phyloP scores from a whole-genome alignment of 805 yeast genomes.

The Metschnikowia noctiluminum region DNA sequence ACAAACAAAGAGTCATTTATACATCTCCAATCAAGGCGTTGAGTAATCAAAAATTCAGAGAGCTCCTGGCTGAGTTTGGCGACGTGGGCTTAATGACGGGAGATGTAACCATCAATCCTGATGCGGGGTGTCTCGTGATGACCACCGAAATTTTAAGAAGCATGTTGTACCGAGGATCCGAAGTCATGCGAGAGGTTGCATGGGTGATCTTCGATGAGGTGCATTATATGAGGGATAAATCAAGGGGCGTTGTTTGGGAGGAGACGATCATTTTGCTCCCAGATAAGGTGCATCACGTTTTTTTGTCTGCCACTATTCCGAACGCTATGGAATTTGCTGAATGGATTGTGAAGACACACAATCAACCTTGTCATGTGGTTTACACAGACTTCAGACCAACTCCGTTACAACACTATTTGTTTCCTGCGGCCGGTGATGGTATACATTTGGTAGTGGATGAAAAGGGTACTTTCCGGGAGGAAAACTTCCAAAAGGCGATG shows the following conservation, averaged over 20 bases:
- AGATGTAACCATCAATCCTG: slow-evolving; percentile 97
- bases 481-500: slow-evolving; percentile 98
- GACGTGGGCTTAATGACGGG: slow-evolving; percentile 99
- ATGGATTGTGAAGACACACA: slow-evolving; percentile 94
- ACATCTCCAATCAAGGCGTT: slow-evolving; percentile 95
- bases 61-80: slow-evolving; percentile 85
- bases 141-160: slow-evolving; percentile 96
- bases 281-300: slow-evolving; percentile 91
- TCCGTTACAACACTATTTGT: slow-evolving; percentile 93
- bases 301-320: slow-evolving; percentile 94
- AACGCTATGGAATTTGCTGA: slow-evolving; percentile 98
- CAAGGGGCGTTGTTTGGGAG: slow-evolving; percentile 99
- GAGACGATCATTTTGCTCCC: slow-evolving; percentile 95
- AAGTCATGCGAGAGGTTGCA: slow-evolving; percentile 97
- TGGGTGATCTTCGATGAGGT: slow-evolving; percentile 99
- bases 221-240: slow-evolving; percentile 96
- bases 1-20: slow-evolving; percentile 89
- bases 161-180: slow-evolving; percentile 97
- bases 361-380: slow-evolving; percentile 97
- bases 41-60: slow-evolving; percentile 92
- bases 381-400: slow-evolving; percentile 99
- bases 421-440: slow-evolving; percentile 99
- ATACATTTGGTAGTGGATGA: slow-evolving; percentile 97
- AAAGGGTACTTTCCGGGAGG: slow-evolving; percentile 93
- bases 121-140: slow-evolving; percentile 97